Conservation (phyloP, 2,329 filamentous ascomycete species). For the Ophiosphaerella herpotricha region DNA sequence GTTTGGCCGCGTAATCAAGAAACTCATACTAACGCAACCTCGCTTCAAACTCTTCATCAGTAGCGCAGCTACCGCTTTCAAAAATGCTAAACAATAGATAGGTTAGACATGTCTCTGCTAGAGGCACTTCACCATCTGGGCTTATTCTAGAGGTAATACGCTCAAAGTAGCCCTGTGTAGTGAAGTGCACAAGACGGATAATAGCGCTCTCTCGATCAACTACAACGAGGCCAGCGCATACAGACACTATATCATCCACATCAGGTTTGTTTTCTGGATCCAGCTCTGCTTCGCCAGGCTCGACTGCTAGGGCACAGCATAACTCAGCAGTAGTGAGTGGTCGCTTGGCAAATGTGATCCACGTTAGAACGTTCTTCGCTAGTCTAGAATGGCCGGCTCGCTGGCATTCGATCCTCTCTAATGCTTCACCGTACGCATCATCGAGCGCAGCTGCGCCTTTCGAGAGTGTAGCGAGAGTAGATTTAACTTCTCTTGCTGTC, state of each 20-base stretch:
- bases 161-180: conserved; percentile 29
- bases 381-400: conserved; percentile 31
- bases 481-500: background rate
- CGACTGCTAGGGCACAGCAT: conserved; percentile 15
- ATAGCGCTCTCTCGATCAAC: conserved; percentile 30
- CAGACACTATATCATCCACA: conserved; percentile 15
- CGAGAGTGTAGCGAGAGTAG: background rate
- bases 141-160: conserved; percentile 16
- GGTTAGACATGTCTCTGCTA: conserved; percentile 31
- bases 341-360: conserved; percentile 15
- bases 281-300: conserved; percentile 7
- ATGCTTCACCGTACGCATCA: conserved; percentile 11
- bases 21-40: conserved; percentile 23
- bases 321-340: conserved; percentile 19
- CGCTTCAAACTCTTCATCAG: conserved; percentile 15
- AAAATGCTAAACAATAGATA: conserved; percentile 36
- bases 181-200: conserved; percentile 29
- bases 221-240: conserved; percentile 21
- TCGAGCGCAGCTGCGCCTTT: conserved; percentile 5
- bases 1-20: conserved; percentile 31
- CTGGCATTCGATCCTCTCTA: conserved; percentile 48
- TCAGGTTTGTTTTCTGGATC: conserved; percentile 12
- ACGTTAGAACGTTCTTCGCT: conserved; percentile 36
- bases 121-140: conserved; percentile 26
- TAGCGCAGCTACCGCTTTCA: conserved; percentile 8